These are phyloP conservation scores for Verticillium zaregamsianum DNA, from an alignment of 2,329 filamentous ascomycete genomes.

Conservation along the genomic window DNA sequence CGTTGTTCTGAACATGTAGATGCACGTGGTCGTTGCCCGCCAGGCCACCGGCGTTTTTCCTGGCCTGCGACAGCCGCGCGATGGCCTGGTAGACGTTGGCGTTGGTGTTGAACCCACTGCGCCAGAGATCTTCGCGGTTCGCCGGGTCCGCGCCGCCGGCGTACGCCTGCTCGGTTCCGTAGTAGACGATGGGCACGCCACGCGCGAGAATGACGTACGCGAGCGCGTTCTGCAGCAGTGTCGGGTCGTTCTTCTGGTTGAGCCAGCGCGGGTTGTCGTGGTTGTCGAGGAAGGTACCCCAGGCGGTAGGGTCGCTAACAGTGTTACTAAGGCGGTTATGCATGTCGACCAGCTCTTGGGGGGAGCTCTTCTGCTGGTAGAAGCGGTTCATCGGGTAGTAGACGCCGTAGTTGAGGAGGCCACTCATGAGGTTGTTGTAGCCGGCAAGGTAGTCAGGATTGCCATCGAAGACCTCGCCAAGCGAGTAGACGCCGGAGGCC, in stretches of 20 bases:
- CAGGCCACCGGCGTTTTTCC: slow-evolving; percentile 39
- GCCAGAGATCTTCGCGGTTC: slow-evolving; percentile 57
- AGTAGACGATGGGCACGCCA: slow-evolving; percentile 62
- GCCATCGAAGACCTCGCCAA: slow-evolving; percentile 58
- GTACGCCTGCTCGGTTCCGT: slow-evolving; percentile 62
- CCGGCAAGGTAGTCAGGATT: slow-evolving; percentile 44
- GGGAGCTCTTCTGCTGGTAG: slow-evolving; percentile 30
- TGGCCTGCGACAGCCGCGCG: slow-evolving; percentile 38
- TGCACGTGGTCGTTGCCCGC: slow-evolving; percentile 38
- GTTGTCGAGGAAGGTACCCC: slow-evolving; percentile 54
- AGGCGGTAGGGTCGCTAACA: slow-evolving; percentile 38
- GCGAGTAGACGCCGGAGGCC: slow-evolving; percentile 52
- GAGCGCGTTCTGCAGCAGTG: slow-evolving; percentile 57
- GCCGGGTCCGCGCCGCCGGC: slow-evolving; percentile 40
- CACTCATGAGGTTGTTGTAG: slow-evolving; percentile 52
- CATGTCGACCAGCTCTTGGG: slow-evolving; percentile 34
- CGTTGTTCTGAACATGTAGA: slow-evolving; percentile 33
- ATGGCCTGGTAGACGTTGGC: slow-evolving; percentile 46
- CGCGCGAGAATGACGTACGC: slow-evolving; percentile 57
- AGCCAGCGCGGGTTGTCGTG: slow-evolving; percentile 54
- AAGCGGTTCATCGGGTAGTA: slow-evolving; percentile 39
- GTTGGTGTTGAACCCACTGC: slow-evolving; percentile 41
- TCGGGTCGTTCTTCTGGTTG: slow-evolving; percentile 44
- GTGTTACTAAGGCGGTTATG: slow-evolving; percentile 26
- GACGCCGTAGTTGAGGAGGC: slow-evolving; percentile 56